A percentile compares a stretch with the other conserved stretches of the same genome.
phyloP scores from a whole-genome alignment of 306 rosid genomes.

The Cyamopsis tetragonoloba region DNA sequence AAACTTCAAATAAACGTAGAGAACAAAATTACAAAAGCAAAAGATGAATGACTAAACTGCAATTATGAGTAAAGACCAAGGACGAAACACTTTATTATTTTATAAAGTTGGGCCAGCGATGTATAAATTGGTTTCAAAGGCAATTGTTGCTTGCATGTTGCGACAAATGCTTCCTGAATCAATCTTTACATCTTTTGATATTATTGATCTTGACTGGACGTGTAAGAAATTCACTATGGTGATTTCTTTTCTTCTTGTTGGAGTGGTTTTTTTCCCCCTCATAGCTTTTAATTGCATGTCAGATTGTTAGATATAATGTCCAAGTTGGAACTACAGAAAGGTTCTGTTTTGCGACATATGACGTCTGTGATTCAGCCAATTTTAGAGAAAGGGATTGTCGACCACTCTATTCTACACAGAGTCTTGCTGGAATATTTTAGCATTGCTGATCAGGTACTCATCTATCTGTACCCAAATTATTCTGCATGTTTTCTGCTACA shows the following conservation, averaged over 20 bases:
- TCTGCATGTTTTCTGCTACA: constrained; percentile 7
- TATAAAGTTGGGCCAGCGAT: background rate
- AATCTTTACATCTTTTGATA: constrained; percentile 12
- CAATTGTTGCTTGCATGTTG: background rate
- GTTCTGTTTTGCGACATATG: constrained; percentile 81
- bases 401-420: constrained; percentile 86
- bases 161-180: background rate
- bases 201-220: background rate
- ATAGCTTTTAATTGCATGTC: constrained; percentile 28
- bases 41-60: too few relatives aligned
- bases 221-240: background rate
- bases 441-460: constrained; percentile 77
- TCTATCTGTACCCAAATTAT: background rate
- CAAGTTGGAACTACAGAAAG: constrained; percentile 71
- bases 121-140: background rate
- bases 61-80: too few relatives aligned
- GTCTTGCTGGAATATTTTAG: constrained; percentile 70
- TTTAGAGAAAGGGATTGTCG: constrained; percentile 94
- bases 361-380: constrained; percentile 75
- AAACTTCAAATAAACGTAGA: too few relatives aligned
- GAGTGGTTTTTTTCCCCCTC: background rate
- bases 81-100: too few relatives aligned
- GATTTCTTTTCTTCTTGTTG: background rate
- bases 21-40: too few relatives aligned
- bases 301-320: constrained; percentile 73